Evolutionary conservation across 140 eudicot genomes (phyloP).

Genomic region (Senecio squalidus): DNA sequence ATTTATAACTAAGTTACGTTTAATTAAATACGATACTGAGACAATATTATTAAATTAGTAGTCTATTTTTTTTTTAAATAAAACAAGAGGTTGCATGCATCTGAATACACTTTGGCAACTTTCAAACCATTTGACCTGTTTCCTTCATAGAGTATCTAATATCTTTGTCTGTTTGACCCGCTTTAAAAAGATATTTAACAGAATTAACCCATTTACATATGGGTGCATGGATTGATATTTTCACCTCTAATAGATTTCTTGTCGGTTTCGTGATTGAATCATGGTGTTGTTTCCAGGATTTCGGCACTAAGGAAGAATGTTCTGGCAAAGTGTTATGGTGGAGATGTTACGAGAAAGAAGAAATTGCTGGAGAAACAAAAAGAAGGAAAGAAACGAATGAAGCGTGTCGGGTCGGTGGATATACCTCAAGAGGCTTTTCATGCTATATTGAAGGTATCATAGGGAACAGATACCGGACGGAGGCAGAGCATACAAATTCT

Average conservation of each 20-base stretch:
- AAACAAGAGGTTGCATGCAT: background rate
- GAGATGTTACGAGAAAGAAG: slow-evolving; percentile 85
- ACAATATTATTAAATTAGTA: too few relatives aligned
- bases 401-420: slow-evolving; percentile 94
- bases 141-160: background rate
- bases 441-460: slow-evolving; percentile 76
- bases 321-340: slow-evolving; percentile 96
- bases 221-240: background rate
- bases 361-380: slow-evolving; percentile 93
- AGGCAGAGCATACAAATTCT: slow-evolving; percentile 3
- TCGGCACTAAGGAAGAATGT: slow-evolving; percentile 96
- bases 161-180: background rate
- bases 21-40: too few relatives aligned
- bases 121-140: background rate
- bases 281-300: slow-evolving; percentile 36
- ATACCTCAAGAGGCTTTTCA: slow-evolving; percentile 95
- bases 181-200: background rate
- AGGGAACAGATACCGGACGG: background rate
- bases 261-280: background rate
- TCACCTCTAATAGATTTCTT: background rate
- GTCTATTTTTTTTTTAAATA: too few relatives aligned
- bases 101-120: background rate
- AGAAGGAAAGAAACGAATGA: slow-evolving; percentile 98
- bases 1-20: too few relatives aligned
- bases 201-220: background rate